These are phyloP conservation scores for Beauveria brongniartii DNA, from an alignment of 2,329 filamentous ascomycete genomes.

Conservation along the genomic window DNA sequence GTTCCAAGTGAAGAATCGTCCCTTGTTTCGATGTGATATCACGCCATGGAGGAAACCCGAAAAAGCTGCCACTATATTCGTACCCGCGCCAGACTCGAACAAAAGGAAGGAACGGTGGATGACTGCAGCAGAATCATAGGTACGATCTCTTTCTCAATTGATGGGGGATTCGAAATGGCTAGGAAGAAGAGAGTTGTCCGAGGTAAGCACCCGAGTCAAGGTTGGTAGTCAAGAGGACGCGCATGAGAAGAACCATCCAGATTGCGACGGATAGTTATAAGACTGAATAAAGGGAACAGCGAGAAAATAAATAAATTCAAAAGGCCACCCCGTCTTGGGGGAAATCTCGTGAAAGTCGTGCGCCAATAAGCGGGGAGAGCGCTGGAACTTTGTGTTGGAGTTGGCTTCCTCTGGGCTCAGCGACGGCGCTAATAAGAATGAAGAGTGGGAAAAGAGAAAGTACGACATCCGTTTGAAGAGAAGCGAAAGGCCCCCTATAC, in stretches of 20 bases:
- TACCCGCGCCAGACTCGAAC: not conserved
- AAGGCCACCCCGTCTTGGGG: not conserved
- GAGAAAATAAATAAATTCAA: not conserved
- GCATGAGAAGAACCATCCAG: not conserved
- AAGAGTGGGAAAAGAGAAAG: not conserved
- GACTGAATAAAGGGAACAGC: not conserved
- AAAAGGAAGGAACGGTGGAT: not conserved
- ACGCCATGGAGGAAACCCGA: not conserved
- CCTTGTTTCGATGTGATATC: not conserved
- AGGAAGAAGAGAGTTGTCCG: not conserved
- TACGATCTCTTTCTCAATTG: not conserved
- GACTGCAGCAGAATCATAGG: not conserved
- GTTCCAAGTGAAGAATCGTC: not conserved
- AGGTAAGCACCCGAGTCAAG: conserved; percentile 5
- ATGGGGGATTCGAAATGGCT: not conserved
- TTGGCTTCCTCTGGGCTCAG: not conserved
- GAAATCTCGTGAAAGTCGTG: not conserved
- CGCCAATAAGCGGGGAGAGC: conserved; percentile 6
- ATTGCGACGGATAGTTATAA: not conserved
- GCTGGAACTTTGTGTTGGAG: not conserved
- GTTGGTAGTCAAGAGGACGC: not conserved
- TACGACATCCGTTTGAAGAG: not conserved
- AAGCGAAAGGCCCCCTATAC: conserved; percentile 4
- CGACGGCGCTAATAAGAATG: conserved; percentile 4
- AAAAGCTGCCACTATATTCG: not conserved